phyloP scores from a whole-genome alignment of 2,329 filamentous ascomycete species.

The Hymenoscyphus occultus region DNA sequence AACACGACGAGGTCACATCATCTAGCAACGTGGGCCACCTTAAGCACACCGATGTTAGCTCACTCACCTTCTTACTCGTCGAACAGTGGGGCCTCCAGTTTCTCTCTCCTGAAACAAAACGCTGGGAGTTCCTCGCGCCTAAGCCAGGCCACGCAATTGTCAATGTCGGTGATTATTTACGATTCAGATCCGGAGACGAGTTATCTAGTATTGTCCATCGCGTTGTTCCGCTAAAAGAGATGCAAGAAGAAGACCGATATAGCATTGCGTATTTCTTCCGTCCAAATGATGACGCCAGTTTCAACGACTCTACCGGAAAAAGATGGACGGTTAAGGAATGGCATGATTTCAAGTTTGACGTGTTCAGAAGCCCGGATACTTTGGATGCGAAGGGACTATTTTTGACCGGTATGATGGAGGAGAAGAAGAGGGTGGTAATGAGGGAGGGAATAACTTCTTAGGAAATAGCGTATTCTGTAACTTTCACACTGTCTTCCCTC shows the following conservation, averaged over 20 bases:
- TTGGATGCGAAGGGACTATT: background rate
- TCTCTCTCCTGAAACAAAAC: conserved; percentile 43
- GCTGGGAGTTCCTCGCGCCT: conserved; percentile 52
- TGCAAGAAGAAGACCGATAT: conserved; percentile 51
- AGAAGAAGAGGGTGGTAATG: background rate
- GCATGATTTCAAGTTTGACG: conserved; percentile 53
- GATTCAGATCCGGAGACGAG: conserved; percentile 50
- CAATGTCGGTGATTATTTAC: conserved; percentile 56
- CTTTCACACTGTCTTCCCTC: no score
- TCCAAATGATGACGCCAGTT: conserved; percentile 53
- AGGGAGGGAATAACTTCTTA: background rate
- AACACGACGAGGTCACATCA: conserved; percentile 1
- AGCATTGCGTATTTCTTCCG: conserved; percentile 58
- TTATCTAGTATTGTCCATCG: conserved; percentile 55
- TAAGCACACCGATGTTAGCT: conserved; percentile 55
- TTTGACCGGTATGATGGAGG: conserved; percentile 14
- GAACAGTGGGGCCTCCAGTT: conserved; percentile 48
- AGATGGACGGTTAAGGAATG: conserved; percentile 48
- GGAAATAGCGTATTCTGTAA: no score
- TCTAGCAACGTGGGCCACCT: conserved; percentile 36
- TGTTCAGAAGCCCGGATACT: conserved; percentile 34
- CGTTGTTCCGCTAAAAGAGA: conserved; percentile 47
- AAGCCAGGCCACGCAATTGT: conserved; percentile 50
- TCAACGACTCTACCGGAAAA: conserved; percentile 47
- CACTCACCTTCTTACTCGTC: conserved; percentile 53